These are phyloP conservation scores for Ganoderma leucocontextum DNA, from an alignment of 1,284 basidiomycete species.

Conservation along the genomic window DNA sequence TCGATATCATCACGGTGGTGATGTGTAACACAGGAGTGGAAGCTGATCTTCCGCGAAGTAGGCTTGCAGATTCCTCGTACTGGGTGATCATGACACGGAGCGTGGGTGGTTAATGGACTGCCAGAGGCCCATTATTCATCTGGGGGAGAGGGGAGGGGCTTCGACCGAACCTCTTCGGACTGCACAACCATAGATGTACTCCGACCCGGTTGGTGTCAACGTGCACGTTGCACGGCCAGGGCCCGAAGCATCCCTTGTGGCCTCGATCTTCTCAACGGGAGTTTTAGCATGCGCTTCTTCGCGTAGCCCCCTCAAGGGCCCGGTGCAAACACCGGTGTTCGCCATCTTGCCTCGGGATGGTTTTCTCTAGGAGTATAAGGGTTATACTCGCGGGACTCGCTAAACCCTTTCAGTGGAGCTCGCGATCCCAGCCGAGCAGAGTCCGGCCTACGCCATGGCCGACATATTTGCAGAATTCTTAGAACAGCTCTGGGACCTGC, in stretches of 20 bases:
- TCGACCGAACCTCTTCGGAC: neutral
- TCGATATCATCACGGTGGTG: neutral
- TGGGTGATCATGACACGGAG: neutral
- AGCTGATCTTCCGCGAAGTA: neutral
- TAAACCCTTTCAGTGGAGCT: too few species aligned
- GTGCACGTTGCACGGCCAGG: neutral
- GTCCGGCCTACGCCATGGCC: neutral
- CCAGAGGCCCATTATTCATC: neutral
- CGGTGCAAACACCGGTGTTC: neutral
- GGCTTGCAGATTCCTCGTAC: neutral
- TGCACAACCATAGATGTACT: neutral
- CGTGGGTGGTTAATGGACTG: neutral
- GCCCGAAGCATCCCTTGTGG: neutral
- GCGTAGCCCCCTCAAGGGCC: neutral
- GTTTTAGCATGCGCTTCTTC: neutral
- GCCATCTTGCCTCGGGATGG: neutral
- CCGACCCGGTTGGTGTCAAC: neutral
- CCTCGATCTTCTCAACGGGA: neutral
- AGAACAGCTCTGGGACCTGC: slow-evolving; percentile 4
- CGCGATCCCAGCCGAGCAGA: too few species aligned
- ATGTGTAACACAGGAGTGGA: neutral
- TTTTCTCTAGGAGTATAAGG: slow-evolving; percentile 3
- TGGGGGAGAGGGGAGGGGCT: neutral
- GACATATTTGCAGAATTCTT: slow-evolving; percentile 2
- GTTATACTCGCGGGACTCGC: neutral